These are phyloP conservation scores for Melanomma pulvis-pyrius DNA, from an alignment of 495 filamentous ascomycete genomes.

Conservation along the genomic window DNA sequence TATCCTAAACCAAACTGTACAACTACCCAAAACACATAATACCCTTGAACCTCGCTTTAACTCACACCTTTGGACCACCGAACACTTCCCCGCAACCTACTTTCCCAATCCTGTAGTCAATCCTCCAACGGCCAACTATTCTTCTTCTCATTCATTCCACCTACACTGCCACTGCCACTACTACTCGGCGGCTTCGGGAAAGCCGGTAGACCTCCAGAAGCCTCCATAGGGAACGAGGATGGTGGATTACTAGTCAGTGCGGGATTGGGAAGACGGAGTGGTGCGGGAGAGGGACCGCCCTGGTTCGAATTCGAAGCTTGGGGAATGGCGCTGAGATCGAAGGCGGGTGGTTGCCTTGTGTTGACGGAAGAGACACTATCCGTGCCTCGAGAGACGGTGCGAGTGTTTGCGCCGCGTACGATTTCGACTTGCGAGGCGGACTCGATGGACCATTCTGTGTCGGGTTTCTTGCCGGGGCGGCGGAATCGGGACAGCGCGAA, in stretches of 20 bases:
- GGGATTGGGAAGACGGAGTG: slow-evolving; percentile 6
- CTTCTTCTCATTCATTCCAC: background rate
- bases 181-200: slow-evolving; percentile 18
- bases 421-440: slow-evolving; percentile 30
- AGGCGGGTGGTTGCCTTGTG: background rate
- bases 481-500: slow-evolving; percentile 1
- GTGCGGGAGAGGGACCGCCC: too few species aligned
- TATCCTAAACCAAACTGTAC: background rate
- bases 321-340: background rate
- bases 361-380: too few species aligned
- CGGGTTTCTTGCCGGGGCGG: background rate
- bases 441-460: slow-evolving; percentile 19
- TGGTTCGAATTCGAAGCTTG: too few species aligned
- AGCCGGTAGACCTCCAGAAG: background rate
- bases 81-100: background rate
- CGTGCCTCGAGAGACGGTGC: background rate
- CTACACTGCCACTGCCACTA: background rate
- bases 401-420: slow-evolving; percentile 9
- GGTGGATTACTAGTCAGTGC: slow-evolving; percentile 25
- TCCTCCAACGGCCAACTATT: slow-evolving; percentile 18
- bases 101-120: slow-evolving; percentile 5
- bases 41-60: too few species aligned
- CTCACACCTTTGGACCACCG: background rate
- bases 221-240: background rate
- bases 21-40: background rate